Evolutionary conservation across 176 grass and related monocot genomes (phyloP).

Genomic region (Eremochloa ophiuroides): DNA sequence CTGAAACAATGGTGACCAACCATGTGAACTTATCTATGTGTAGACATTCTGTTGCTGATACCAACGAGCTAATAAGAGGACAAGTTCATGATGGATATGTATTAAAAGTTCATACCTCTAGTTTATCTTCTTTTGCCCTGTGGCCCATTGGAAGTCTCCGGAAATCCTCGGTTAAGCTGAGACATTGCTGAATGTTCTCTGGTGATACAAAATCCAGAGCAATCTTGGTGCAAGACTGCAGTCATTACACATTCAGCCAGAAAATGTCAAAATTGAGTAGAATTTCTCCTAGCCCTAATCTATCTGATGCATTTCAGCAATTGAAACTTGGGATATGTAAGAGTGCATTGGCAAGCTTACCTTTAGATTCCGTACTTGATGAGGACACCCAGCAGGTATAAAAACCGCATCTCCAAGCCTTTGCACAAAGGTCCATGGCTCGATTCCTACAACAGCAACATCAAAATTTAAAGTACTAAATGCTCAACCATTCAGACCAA

Average conservation of each 20-base stretch:
- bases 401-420: slow-evolving; percentile 74
- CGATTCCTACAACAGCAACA: slow-evolving; percentile 48
- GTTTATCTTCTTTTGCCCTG: slow-evolving; percentile 76
- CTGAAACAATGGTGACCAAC: background rate
- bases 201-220: slow-evolving; percentile 85
- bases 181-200: slow-evolving; percentile 61
- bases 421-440: slow-evolving; percentile 86
- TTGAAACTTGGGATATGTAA: background rate
- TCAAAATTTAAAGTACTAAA: background rate
- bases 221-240: slow-evolving; percentile 77
- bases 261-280: slow-evolving; percentile 9
- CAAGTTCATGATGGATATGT: background rate
- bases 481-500: background rate
- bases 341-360: slow-evolving; percentile 22
- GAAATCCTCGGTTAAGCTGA: slow-evolving; percentile 69
- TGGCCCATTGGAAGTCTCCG: slow-evolving; percentile 58
- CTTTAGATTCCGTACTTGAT: slow-evolving; percentile 89
- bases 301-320: background rate
- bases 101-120: slow-evolving; percentile 53
- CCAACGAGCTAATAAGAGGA: background rate
- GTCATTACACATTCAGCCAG: background rate
- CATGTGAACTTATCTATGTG: background rate
- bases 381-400: slow-evolving; percentile 72
- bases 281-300: background rate
- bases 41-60: background rate